Conservation (phyloP, 345 rosid genomes). For the Populus euphratica region DNA sequence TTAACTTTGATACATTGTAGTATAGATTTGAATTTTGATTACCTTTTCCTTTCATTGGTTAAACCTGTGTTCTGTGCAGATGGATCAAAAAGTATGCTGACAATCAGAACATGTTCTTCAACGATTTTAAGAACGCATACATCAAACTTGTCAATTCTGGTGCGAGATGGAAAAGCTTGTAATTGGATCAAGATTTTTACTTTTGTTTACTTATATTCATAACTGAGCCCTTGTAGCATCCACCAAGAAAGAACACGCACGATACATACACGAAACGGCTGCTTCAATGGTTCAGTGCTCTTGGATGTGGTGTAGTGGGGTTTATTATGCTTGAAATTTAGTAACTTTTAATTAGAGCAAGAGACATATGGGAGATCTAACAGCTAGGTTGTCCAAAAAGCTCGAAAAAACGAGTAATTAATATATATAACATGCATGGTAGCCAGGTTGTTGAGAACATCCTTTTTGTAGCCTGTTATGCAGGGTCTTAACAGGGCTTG, state of each 20-base stretch:
- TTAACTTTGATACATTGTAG: no score
- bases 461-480: no score
- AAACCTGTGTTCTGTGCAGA: conserved; percentile 33
- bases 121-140: conserved; percentile 75
- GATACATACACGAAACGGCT: no score
- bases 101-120: conserved; percentile 61
- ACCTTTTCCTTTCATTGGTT: not conserved
- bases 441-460: no score
- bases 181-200: conserved; percentile 1
- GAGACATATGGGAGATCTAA: not conserved
- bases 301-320: no score
- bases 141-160: conserved; percentile 73
- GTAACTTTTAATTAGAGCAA: not conserved
- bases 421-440: no score
- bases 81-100: conserved; percentile 72
- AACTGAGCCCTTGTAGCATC: not conserved
- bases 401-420: no score
- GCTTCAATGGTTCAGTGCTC: no score
- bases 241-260: not conserved
- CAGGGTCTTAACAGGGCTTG: no score
- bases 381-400: no score
- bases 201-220: not conserved
- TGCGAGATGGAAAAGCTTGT: conserved; percentile 61
- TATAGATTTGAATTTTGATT: not conserved
- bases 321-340: not conserved